Conservation (phyloP, 169 alveolate species). For the Cryptosporidium ryanae region DNA sequence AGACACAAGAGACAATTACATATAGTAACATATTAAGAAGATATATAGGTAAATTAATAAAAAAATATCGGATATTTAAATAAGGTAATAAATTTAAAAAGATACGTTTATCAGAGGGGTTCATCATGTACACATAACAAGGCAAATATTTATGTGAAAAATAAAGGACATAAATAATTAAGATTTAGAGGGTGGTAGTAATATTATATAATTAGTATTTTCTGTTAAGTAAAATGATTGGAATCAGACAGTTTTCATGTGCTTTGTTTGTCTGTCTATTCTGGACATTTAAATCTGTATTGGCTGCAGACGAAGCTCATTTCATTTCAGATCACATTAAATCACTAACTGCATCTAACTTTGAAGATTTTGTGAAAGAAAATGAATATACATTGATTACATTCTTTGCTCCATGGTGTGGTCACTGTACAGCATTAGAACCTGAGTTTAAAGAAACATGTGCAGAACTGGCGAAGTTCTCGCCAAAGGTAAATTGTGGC, state of each 20-base stretch:
- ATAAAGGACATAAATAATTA: too few relatives aligned
- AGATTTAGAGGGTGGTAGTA: too few relatives aligned
- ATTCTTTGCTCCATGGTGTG: conserved; percentile 95
- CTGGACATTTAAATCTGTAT: conserved; percentile 8
- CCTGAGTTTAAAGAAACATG: conserved; percentile 91
- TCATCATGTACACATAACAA: too few relatives aligned
- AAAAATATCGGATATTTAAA: background rate
- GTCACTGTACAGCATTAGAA: conserved; percentile 93
- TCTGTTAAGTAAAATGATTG: conserved; percentile 22
- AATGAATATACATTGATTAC: conserved; percentile 86
- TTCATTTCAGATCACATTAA: conserved; percentile 65
- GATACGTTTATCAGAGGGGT: too few relatives aligned
- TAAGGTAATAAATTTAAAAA: too few relatives aligned
- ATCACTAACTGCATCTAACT: conserved; percentile 82
- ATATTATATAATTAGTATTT: too few relatives aligned
- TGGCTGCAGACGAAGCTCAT: conserved; percentile 69
- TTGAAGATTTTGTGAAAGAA: conserved; percentile 84
- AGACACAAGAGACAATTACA: conserved; percentile 45
- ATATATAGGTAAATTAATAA: background rate
- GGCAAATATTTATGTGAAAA: too few relatives aligned
- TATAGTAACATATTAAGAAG: background rate
- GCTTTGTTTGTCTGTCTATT: conserved; percentile 41
- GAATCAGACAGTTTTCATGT: conserved; percentile 18
- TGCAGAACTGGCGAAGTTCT: conserved; percentile 79
- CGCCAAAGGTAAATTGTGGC: conserved; percentile 82